Evolutionary conservation across 768 basidiomycete genomes (phyloP).

Genomic region (Pluteus cervinus): DNA sequence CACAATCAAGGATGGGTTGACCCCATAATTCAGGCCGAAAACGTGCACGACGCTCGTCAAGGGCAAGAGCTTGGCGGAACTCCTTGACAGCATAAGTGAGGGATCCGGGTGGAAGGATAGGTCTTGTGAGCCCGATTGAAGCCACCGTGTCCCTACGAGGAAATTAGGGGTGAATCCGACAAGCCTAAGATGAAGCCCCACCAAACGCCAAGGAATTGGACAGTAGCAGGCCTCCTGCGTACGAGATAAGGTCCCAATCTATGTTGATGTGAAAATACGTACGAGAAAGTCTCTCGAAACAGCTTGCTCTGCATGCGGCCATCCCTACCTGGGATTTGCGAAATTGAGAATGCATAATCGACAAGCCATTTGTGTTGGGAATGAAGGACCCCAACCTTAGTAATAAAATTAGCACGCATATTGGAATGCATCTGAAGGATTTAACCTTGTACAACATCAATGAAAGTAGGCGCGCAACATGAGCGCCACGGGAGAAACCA

Average conservation of each 20-base stretch:
- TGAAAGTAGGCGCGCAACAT: conserved; percentile 15
- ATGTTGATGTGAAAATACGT: no score
- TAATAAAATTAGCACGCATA: conserved; percentile 9
- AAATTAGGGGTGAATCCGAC: not conserved
- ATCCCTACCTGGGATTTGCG: conserved; percentile 7
- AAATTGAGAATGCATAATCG: conserved; percentile 9
- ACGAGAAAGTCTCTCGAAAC: conserved; percentile 42
- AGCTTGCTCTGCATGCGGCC: conserved; percentile 15
- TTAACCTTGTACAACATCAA: not conserved
- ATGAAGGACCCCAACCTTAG: conserved; percentile 15
- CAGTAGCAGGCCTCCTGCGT: conserved; percentile 27
- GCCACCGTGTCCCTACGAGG: conserved; percentile 50
- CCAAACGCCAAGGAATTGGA: conserved; percentile 52
- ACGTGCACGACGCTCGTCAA: conserved; percentile 48
- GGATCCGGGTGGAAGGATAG: conserved; percentile 39
- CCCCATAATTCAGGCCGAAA: conserved; percentile 40
- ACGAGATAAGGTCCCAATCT: no score
- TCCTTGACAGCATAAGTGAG: conserved; percentile 37
- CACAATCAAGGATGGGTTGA: conserved; percentile 16
- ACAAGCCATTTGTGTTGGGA: conserved; percentile 8
- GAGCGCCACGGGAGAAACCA: conserved; percentile 13
- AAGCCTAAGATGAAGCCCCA: conserved; percentile 9
- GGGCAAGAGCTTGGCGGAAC: conserved; percentile 49
- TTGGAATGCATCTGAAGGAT: not conserved
- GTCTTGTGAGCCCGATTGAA: conserved; percentile 40